Base-by-base conservation (phyloP, 371 early-diverging fungal genomes). In the Globomyces sp. region DNA sequence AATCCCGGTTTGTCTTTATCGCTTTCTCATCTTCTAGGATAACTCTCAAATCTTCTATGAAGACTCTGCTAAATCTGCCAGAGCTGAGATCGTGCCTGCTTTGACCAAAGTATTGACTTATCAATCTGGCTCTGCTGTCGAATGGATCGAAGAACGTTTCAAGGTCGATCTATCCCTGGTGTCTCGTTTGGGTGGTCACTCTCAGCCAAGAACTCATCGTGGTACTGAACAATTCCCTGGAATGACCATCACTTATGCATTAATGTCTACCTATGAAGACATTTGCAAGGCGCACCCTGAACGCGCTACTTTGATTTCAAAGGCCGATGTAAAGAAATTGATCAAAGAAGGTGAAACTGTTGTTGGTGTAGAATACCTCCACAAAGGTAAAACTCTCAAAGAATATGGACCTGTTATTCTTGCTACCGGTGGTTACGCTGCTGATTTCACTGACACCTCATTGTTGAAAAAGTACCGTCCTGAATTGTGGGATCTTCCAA, bases 241-340 rank as follows among this genome's bases (percentile, higher is more conserved):
- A 63, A 94, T 94, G 94, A 94, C 94, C 68, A 94, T 94, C 75
- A 94, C 94, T 44, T 94, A 94, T 77, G 92, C 92, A 2, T 81
- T 94, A 53, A 92, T 94, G 92, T 92, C 92, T 77, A 85, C 77
- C 13, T 76, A 92, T 58, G 94, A 94, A 74, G 90, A 92, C 51
- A 62, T 88, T 44, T 84, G 88, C 57, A 82, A 80, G 60, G 80
- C 83, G 44, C 70, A 85, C 57, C 92, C 93, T 57, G 65, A 83
- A 67, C 86, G 91, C 60, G 91, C 82, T 58, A 81, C 85, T 76
- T 83, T 92, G 69, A 74, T 91, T 74, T 92, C 87, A 81, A 90
- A 89, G 78, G 91, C 92, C 59, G 79, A 87, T 57, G 94, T 88
- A 44, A 73, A 61, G 51, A 69, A 71, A 55, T 68, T 83, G 4